A percentile compares a stretch with the other conserved stretches of the same genome.
These are phyloP conservation scores for Sclerotinia borealis DNA, from an alignment of 2,329 filamentous ascomycete genomes.

Conservation along the genomic window DNA sequence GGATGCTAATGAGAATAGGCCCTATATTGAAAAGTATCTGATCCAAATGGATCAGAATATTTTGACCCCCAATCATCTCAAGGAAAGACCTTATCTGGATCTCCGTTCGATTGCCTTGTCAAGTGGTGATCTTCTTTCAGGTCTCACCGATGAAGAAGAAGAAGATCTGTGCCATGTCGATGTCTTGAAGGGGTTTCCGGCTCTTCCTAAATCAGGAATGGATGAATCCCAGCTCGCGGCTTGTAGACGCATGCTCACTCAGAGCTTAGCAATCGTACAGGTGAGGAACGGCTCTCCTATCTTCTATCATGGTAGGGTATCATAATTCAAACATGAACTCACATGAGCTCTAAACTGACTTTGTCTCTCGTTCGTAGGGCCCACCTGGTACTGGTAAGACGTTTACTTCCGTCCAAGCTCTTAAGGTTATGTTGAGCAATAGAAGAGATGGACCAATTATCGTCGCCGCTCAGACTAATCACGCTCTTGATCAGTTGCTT, in stretches of 20 bases:
- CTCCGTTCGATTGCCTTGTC: conserved; percentile 5
- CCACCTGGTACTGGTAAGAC: conserved; percentile 77
- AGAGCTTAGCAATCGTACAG: conserved; percentile 69
- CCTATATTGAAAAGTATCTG: conserved; percentile 8
- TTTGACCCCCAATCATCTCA: background rate
- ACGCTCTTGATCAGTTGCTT: conserved; percentile 80
- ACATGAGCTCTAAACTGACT: background rate
- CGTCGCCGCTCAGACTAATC: conserved; percentile 82
- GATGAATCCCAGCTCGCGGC: conserved; percentile 68
- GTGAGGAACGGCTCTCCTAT: background rate
- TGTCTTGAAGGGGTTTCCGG: conserved; percentile 50
- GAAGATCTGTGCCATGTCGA: conserved; percentile 42
- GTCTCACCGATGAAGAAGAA: conserved; percentile 11
- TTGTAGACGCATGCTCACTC: conserved; percentile 63
- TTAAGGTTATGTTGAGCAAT: conserved; percentile 60
- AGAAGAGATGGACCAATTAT: conserved; percentile 63
- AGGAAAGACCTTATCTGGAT: conserved; percentile 13
- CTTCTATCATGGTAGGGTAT: background rate
- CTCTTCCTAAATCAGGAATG: conserved; percentile 41
- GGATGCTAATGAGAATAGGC: background rate
- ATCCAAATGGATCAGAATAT: conserved; percentile 13
- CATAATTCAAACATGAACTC: conserved; percentile 33
- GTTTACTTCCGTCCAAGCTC: conserved; percentile 66
- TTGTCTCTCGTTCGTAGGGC: conserved; percentile 38
- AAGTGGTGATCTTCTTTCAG: background rate